Evolutionary conservation across 2,329 filamentous ascomycete genomes (phyloP), one percentile per base, ranked within the genome.

Genomic region (Colletotrichum abscissum): DNA sequence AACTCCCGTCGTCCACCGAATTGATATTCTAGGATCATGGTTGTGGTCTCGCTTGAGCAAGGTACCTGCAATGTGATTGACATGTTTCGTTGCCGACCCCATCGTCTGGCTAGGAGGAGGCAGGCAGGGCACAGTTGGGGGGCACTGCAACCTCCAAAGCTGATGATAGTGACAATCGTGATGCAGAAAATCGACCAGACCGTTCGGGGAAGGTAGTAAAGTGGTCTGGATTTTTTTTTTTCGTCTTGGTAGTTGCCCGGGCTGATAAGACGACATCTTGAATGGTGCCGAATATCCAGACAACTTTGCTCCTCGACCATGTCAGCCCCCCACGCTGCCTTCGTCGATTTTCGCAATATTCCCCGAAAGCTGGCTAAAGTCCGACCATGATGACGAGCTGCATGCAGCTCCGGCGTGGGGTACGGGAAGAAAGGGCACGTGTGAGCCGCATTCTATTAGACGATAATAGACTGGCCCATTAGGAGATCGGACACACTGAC

Each of bases 361-460:
- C 60, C 46, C 60, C 63, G 42, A 49, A 55, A 14, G 56, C 33
- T n/a, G 46, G n/a, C 38, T 26, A 52, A n/a, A 63, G n/a, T 11
- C 30, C 16, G 28, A 28, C 22, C 60, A 54, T 33, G 16, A 30
- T n/a, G 58, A 62, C 58, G 60, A 73, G 22, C 26, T 60, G 67
- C 57, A 59, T 56, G 60, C 60, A 62, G 59, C 33, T 65, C 8
- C 24, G 16, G 60, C 19, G 35, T 56, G 19, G 60, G 46, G 59
- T 49, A 22, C 33, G 49, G 9, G 11, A 16, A 8, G 4, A 56
- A 9, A 46, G 33, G 35, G 49, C 49, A 28, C 5, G 14, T 46
- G 56, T 52, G 67, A 70, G 67, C 60, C 67, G 68, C 70, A 62
- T 65, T 38, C 1, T 16, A 16, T n/a, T 26, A 33, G 56, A 28